phyloP scores from a whole-genome alignment of 495 filamentous ascomycete genomes.

The Trichoderma asperelloides region DNA sequence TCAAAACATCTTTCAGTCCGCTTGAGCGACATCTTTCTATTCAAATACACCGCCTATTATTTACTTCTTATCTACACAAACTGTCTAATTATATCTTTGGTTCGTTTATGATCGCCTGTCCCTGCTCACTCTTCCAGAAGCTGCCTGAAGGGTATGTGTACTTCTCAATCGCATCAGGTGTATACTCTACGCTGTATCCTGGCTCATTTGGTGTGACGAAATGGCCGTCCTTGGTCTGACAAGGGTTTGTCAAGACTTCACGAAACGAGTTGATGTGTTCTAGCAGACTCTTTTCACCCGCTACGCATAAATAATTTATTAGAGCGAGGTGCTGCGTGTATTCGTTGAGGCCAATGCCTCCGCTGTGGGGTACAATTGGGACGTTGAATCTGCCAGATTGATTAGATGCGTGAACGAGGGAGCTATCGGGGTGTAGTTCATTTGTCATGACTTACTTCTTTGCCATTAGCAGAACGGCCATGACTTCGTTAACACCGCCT shows the following conservation, averaged over 20 bases:
- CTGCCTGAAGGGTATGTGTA: conserved; percentile 51
- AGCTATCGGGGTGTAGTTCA: not conserved
- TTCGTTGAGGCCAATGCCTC: conserved; percentile 85
- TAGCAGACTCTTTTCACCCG: conserved; percentile 67
- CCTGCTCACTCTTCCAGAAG: conserved; percentile 8
- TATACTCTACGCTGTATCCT: conserved; percentile 91
- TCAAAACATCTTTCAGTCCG: conserved; percentile 7
- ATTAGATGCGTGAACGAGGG: not conserved
- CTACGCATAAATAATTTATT: conserved; percentile 87
- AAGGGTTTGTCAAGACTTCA: conserved; percentile 82
- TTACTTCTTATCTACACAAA: not conserved
- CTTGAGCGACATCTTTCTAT: not conserved
- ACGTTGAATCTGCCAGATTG: conserved; percentile 40
- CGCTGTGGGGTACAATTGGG: conserved; percentile 81
- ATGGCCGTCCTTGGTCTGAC: conserved; percentile 72
- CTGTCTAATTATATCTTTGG: not conserved
- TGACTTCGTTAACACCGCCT: conserved; percentile 86
- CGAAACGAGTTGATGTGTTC: conserved; percentile 95
- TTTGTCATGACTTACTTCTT: conserved; percentile 44
- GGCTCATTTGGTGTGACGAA: conserved; percentile 76
- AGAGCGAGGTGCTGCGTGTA: conserved; percentile 91
- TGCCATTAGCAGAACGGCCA: conserved; percentile 85
- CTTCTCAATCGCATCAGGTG: conserved; percentile 69
- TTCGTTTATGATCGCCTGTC: not conserved
- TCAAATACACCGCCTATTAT: not conserved